Percentiles rank a stretch among this genome's conserved stretches.
Evolutionary conservation across 257 asterid genomes (phyloP).

Genomic region (Fraxinus excelsior): DNA sequence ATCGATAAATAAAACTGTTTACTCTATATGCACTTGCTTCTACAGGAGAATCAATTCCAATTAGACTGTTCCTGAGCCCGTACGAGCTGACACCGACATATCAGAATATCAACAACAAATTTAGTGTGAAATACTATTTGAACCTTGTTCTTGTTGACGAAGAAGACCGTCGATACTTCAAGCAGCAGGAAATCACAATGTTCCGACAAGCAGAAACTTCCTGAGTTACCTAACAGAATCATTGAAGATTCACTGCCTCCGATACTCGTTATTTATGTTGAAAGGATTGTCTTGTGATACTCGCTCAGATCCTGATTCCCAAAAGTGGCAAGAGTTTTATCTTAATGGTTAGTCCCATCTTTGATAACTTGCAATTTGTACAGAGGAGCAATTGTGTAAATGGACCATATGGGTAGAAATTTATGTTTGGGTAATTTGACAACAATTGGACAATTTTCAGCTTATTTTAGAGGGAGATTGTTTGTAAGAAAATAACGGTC

Average conservation of each 20-base stretch:
- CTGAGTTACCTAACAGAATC: slow-evolving; percentile 23
- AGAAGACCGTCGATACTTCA: slow-evolving; percentile 95
- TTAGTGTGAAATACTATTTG: slow-evolving; percentile 86
- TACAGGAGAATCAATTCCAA: slow-evolving; percentile 95
- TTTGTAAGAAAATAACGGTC: background rate
- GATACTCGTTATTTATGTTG: slow-evolving; percentile 14
- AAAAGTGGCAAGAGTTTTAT: background rate
- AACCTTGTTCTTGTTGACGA: slow-evolving; percentile 97
- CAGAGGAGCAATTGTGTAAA: background rate
- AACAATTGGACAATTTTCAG: background rate
- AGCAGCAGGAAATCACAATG: slow-evolving; percentile 90
- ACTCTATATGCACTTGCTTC: slow-evolving; percentile 22
- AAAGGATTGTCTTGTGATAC: background rate
- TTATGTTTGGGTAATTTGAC: background rate
- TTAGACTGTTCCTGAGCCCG: slow-evolving; percentile 91
- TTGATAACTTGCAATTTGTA: background rate
- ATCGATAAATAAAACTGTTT: slow-evolving; percentile 9
- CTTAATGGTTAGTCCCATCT: background rate
- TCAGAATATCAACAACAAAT: slow-evolving; percentile 92
- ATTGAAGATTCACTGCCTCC: slow-evolving; percentile 21
- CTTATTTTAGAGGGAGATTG: background rate
- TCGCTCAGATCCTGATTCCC: background rate
- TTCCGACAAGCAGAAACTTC: slow-evolving; percentile 75
- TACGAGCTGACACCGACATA: slow-evolving; percentile 93
- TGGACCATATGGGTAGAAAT: background rate